phyloP scores from a whole-genome alignment of 768 basidiomycete species.

The Lentinula guzmanii region DNA sequence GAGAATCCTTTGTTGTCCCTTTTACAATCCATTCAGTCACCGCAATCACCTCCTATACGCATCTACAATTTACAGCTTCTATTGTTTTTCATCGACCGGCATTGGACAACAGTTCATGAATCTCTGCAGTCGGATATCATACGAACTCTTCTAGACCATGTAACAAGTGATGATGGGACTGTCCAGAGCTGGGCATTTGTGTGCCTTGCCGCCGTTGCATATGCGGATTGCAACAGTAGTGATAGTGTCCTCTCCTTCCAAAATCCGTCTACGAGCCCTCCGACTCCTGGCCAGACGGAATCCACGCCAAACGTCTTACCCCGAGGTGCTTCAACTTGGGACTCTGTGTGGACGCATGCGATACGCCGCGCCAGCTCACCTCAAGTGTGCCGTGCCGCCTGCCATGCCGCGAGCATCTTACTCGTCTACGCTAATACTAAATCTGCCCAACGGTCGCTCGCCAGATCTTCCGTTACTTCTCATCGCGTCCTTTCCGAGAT shows the following conservation, averaged over 20 bases:
- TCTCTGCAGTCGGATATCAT: conserved; percentile 54
- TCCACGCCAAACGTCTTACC: conserved; percentile 10
- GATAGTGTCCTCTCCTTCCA: background rate
- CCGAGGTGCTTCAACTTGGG: conserved; percentile 50
- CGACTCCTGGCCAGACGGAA: background rate
- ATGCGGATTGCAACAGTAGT: conserved; percentile 28
- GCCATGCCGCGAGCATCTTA: conserved; percentile 58
- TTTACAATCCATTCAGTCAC: conserved; percentile 40
- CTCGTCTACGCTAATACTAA: conserved; percentile 31
- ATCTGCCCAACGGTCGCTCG: conserved; percentile 14
- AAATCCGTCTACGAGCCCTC: background rate
- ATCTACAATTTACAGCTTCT: conserved; percentile 65
- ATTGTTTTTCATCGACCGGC: conserved; percentile 77
- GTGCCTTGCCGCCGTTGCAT: conserved; percentile 68
- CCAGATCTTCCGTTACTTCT: conserved; percentile 35
- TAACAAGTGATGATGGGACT: conserved; percentile 55
- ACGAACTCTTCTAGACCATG: conserved; percentile 47
- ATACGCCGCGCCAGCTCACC: conserved; percentile 68
- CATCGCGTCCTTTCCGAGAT: conserved; percentile 66
- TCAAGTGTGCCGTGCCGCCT: conserved; percentile 72
- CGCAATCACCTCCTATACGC: conserved; percentile 24
- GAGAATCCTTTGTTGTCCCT: conserved; percentile 58
- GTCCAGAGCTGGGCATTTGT: conserved; percentile 86
- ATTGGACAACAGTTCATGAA: conserved; percentile 63
- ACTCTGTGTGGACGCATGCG: conserved; percentile 76